Evolutionary conservation across 306 rosid species (phyloP), one percentile per base, ranked within the genome.

Genomic region (Crataegus laevigata): DNA sequence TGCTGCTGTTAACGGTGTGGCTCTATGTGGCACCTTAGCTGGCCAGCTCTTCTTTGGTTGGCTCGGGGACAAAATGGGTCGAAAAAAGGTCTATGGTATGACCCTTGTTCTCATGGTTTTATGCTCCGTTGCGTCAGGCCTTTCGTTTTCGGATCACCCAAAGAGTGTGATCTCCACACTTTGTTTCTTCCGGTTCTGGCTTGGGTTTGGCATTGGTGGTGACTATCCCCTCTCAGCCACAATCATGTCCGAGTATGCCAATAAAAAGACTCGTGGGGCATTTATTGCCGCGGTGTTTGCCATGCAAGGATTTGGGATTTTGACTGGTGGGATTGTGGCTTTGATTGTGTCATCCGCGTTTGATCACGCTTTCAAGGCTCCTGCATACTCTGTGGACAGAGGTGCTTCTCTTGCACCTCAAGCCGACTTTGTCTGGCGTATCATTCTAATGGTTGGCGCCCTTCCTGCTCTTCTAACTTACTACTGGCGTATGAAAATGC

Each of bases 401-500:
- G 2, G 1, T 0, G 86, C 30, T 4, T 93, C 98, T 1, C 12
- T 84, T 1, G 82, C 80, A 9, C 86, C 81, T 0, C 87, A 91
- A 13, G 81, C 96, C 5, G 98, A 93, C 51, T 85, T 75, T 8
- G 86, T 91, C 11, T 93, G 97, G 98, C 96, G 98, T 22, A 70
- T 93, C 1, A 84, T 93, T 51, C 22, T 93, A 10, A 89, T 93
- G 87, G 75, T 89, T 7, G 97, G 98, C 14, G 92, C 96, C 0
- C 4, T 89, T 3, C 98, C 98, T 0, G 98, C 98, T 0, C 86
- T 68, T 0, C 55, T 93, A 15, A 93, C 98, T 3, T 93, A 85
- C 88, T 93, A 93, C 47, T 93, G 96, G 97, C 91, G 98, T 5
- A 93, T 93, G 96, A 89, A 91, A n/a, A 93, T 93, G 98, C 96